These are phyloP conservation scores for Penstemon barbatus DNA, from an alignment of 257 asterid genomes.

Conservation along the genomic window DNA sequence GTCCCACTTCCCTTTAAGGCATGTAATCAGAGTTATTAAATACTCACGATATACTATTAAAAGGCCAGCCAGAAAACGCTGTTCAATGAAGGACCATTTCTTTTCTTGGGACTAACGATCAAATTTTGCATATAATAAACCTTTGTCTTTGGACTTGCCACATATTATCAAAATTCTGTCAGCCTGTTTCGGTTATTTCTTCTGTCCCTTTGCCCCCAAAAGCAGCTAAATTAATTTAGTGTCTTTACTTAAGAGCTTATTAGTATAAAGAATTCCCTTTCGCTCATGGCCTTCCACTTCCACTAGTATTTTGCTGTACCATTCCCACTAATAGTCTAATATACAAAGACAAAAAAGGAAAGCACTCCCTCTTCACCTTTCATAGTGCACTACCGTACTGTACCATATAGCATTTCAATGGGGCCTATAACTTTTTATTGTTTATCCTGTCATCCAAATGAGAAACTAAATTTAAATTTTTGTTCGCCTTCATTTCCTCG, in stretches of 20 bases:
- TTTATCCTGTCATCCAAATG: not conserved
- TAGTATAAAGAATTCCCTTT: no score
- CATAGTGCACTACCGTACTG: not conserved
- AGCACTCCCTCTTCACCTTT: not conserved
- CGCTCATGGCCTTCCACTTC: not conserved
- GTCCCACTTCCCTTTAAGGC: no score
- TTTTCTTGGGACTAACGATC: slow-evolving; percentile 28
- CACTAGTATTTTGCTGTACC: slow-evolving; percentile 5
- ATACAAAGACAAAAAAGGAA: slow-evolving; percentile 18
- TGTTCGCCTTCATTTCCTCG: not conserved
- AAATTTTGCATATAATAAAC: not conserved
- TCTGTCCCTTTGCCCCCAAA: not conserved
- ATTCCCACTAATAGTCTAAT: not conserved
- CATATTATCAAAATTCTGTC: slow-evolving; percentile 5
- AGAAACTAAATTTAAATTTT: not conserved
- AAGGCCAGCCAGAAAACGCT: slow-evolving; percentile 15
- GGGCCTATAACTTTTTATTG: not conserved
- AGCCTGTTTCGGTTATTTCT: slow-evolving; percentile 6
- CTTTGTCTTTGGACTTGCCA: slow-evolving; percentile 13
- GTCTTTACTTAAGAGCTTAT: not conserved
- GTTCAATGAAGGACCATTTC: slow-evolving; percentile 15
- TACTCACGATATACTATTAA: not conserved
- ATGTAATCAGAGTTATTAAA: no score
- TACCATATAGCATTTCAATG: not conserved
- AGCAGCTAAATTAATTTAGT: not conserved